A percentile compares a stretch with the other conserved stretches of the same genome.
Conservation (phyloP, 192 early-diverging fungal species). For the Kappamyces sp. region DNA sequence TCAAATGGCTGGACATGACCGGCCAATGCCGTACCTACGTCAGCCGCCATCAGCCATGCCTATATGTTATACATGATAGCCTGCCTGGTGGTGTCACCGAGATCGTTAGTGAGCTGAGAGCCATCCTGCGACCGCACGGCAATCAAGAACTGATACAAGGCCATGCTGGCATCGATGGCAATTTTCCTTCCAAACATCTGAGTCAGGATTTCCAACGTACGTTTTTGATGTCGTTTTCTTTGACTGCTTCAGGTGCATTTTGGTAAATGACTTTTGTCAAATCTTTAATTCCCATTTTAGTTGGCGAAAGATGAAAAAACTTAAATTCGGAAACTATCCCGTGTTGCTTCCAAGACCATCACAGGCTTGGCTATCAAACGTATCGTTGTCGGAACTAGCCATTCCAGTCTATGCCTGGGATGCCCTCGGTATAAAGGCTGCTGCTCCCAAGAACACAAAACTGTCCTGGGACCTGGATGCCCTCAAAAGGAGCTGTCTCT, state of each 20-base stretch:
- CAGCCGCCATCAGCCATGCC: not conserved
- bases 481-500: too few species aligned
- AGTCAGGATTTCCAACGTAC: not conserved
- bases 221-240: slow-evolving; percentile 70
- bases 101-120: slow-evolving; percentile 78
- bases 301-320: too few species aligned
- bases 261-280: slow-evolving; percentile 89
- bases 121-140: slow-evolving; percentile 87
- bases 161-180: slow-evolving; percentile 96
- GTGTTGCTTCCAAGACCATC: too few species aligned
- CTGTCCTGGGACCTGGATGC: too few species aligned
- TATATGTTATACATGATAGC: slow-evolving; percentile 3
- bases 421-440: too few species aligned
- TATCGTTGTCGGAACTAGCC: too few species aligned
- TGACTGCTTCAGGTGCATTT: slow-evolving; percentile 78
- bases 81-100: slow-evolving; percentile 86
- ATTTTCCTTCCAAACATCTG: slow-evolving; percentile 86
- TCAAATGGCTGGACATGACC: slow-evolving; percentile 67
- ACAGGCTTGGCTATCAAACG: too few species aligned
- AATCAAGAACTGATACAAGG: slow-evolving; percentile 97
- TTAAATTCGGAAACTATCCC: too few species aligned
- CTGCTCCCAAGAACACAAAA: too few species aligned
- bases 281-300: slow-evolving; percentile 32
- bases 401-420: too few species aligned
- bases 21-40: not conserved